Percentiles rank a stretch among this genome's conserved stretches.
Evolutionary conservation across 441 rosid genomes (phyloP).

Genomic region (Populus hybrid): DNA sequence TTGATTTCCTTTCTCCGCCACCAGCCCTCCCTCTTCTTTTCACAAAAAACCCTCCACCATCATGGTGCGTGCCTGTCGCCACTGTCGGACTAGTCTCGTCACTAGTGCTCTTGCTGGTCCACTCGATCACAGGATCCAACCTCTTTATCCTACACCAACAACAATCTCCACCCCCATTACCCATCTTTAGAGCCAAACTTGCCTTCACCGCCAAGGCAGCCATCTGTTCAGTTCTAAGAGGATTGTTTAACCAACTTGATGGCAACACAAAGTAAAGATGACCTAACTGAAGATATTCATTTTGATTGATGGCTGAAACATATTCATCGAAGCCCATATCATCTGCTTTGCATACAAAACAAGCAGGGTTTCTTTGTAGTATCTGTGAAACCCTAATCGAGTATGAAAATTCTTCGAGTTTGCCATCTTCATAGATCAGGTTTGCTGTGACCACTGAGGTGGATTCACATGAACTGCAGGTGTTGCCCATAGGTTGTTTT

Average conservation of each 20-base stretch:
- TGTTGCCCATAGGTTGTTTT: conserved; percentile 25
- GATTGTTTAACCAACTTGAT: conserved; percentile 25
- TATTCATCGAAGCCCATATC: conserved; percentile 38
- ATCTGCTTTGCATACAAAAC: conserved; percentile 48
- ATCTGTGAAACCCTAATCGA: conserved; percentile 46
- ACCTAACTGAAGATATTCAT: conserved; percentile 43
- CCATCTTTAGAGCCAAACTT: conserved; percentile 33
- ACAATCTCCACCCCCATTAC: background rate
- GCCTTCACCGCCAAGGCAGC: conserved; percentile 55
- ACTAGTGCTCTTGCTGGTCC: background rate
- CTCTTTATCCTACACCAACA: conserved; percentile 20
- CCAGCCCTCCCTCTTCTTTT: background rate
- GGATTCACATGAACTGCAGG: conserved; percentile 28
- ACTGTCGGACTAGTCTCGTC: background rate
- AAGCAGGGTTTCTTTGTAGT: conserved; percentile 24
- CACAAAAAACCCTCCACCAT: background rate
- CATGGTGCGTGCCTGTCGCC: background rate
- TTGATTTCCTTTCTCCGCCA: conserved; percentile 3
- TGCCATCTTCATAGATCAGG: conserved; percentile 38
- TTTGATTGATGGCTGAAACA: conserved; percentile 30
- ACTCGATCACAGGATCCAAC: conserved; percentile 11
- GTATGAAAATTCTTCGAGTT: conserved; percentile 43
- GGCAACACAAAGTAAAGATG: conserved; percentile 53
- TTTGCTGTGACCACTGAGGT: conserved; percentile 31
- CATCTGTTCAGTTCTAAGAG: conserved; percentile 35